A percentile compares a stretch with the other conserved stretches of the same genome.
Conservation (phyloP, 495 filamentous ascomycete species). For the Aspergillus steynii region DNA sequence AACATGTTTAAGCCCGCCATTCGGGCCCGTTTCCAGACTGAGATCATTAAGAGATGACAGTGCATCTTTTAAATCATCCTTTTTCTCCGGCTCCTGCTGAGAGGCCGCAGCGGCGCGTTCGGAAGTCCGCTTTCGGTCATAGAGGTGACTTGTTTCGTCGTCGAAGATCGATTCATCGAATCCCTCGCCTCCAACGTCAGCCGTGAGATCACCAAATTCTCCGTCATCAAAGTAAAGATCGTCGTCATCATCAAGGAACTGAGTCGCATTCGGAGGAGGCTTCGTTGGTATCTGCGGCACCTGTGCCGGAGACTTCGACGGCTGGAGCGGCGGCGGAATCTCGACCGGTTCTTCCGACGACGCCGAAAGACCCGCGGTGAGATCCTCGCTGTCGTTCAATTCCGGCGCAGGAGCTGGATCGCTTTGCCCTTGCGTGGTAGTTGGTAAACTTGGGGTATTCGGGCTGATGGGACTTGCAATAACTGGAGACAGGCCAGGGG, state of each 20-base stretch:
- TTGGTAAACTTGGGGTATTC: conserved; percentile 13
- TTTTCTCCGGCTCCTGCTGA: conserved; percentile 17
- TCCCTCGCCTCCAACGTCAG: conserved; percentile 50
- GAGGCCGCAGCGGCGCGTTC: conserved; percentile 13
- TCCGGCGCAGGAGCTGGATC: not conserved
- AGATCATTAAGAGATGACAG: conserved; percentile 17
- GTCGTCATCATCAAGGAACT: conserved; percentile 53
- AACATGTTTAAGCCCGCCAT: conserved; percentile 36
- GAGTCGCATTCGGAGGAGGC: conserved; percentile 9
- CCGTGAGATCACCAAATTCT: conserved; percentile 57
- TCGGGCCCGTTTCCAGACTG: not conserved
- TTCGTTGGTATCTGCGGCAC: conserved; percentile 2
- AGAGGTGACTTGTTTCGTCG: conserved; percentile 55
- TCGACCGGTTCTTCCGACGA: not conserved
- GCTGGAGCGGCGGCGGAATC: not conserved
- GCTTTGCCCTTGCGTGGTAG: not conserved
- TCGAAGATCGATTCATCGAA: conserved; percentile 85
- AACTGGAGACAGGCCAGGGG: conserved; percentile 38
- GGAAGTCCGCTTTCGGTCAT: conserved; percentile 36
- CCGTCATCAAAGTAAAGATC: conserved; percentile 86
- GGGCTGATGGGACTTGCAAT: conserved; percentile 38
- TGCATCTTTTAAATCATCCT: conserved; percentile 14
- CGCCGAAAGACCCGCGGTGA: not conserved
- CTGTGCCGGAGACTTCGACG: not conserved
- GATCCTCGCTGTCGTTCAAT: not conserved